These are phyloP conservation scores for Emergomyces orientalis DNA, from an alignment of 2,329 filamentous ascomycete genomes.

Conservation along the genomic window DNA sequence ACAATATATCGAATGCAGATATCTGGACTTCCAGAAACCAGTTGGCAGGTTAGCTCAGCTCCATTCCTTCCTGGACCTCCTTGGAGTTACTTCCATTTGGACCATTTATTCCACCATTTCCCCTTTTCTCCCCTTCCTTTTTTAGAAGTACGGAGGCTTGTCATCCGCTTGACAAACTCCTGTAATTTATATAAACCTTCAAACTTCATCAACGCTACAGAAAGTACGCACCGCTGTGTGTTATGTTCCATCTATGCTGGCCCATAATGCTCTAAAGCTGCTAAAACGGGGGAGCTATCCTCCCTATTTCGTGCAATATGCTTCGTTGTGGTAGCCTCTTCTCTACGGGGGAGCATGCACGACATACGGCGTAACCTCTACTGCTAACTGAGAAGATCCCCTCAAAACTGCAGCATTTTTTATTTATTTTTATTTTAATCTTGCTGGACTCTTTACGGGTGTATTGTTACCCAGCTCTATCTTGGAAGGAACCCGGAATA, in stretches of 20 bases:
- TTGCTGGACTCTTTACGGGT: conserved; percentile 3
- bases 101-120: neutral
- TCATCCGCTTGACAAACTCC: neutral
- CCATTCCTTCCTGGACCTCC: conserved; percentile 24
- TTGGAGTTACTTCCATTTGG: conserved; percentile 9
- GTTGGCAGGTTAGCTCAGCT: conserved; percentile 89
- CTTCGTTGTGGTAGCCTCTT: neutral
- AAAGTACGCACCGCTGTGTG: neutral
- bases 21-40: conserved; percentile 95
- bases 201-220: neutral
- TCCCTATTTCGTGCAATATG: neutral
- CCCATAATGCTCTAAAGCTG: neutral
- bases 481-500: conserved; percentile 1
- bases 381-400: neutral
- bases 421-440: conserved; percentile 13
- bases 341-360: neutral
- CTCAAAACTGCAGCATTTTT: conserved; percentile 7
- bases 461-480: neutral
- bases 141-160: neutral
- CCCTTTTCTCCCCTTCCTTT: neutral
- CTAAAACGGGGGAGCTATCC: neutral
- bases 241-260: neutral
- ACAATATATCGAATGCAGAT: conserved; percentile 97
- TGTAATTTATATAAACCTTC: neutral
- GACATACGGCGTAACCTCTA: neutral